Percentiles rank a stretch among this genome's conserved stretches.
These are phyloP conservation scores for Cynanchum wilfordii DNA, from an alignment of 257 asterid genomes.

Conservation along the genomic window DNA sequence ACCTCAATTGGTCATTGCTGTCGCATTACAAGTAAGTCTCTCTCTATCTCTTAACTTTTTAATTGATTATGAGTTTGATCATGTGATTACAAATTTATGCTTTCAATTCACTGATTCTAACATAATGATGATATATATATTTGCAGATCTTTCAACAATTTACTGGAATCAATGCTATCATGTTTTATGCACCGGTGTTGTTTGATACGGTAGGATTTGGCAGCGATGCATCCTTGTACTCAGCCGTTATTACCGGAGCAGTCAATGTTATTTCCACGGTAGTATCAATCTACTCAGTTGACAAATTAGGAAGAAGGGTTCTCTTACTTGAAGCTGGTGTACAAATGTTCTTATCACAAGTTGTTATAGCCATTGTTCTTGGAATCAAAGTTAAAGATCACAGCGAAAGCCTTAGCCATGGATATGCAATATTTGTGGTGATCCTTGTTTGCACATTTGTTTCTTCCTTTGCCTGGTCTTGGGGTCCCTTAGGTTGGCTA, in stretches of 20 bases:
- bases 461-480: constrained; percentile 82
- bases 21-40: constrained; percentile 54
- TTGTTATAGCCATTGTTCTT: constrained; percentile 49
- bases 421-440: constrained; percentile 68
- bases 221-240: constrained; percentile 59
- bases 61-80: too few relatives aligned
- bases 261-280: constrained; percentile 77
- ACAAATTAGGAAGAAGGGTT: constrained; percentile 57
- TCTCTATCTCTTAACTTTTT: too few relatives aligned
- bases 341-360: constrained; percentile 75
- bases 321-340: constrained; percentile 77
- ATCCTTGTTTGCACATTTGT: constrained; percentile 66
- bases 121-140: not conserved
- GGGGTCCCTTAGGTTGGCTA: constrained; percentile 98
- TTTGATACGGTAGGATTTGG: constrained; percentile 77
- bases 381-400: constrained; percentile 70
- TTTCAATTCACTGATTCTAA: too few relatives aligned
- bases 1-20: constrained; percentile 71
- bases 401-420: constrained; percentile 38
- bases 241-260: constrained; percentile 78
- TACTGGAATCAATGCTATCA: constrained; percentile 86
- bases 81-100: too few relatives aligned
- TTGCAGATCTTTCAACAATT: constrained; percentile 74
- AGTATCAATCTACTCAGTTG: constrained; percentile 78
- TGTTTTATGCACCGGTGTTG: constrained; percentile 88